These are phyloP conservation scores for Solanum stenotomum DNA, from an alignment of 257 asterid genomes.

Conservation along the genomic window DNA sequence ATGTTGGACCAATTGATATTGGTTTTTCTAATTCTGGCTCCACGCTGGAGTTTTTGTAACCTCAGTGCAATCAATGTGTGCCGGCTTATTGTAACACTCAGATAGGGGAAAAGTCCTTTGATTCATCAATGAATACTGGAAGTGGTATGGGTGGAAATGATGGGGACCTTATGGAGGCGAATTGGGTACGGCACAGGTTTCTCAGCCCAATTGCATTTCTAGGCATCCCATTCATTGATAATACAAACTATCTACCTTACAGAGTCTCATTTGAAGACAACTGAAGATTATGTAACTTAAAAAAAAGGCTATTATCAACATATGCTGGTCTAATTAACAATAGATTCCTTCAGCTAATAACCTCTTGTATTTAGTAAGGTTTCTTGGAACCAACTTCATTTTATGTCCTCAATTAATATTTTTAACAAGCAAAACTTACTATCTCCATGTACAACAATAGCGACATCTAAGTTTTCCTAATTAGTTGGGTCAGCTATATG, in stretches of 20 bases:
- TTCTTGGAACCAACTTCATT: not conserved
- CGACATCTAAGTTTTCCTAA: not conserved
- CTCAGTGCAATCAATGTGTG: not conserved
- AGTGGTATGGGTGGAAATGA: not conserved
- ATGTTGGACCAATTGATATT: not conserved
- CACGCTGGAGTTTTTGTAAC: not conserved
- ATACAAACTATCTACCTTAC: not conserved
- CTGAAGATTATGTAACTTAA: not conserved
- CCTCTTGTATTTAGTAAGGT: not conserved
- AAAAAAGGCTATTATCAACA: not conserved
- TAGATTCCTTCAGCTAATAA: not conserved
- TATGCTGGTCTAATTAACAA: not conserved
- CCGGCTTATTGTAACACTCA: not conserved
- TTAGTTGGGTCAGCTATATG: not conserved
- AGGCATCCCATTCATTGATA: not conserved
- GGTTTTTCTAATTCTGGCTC: not conserved
- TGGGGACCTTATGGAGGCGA: not conserved
- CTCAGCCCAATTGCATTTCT: not conserved
- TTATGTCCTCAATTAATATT: not conserved
- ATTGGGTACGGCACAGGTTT: not conserved
- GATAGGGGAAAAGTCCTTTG: not conserved
- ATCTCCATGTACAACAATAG: not conserved
- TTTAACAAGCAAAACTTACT: not conserved
- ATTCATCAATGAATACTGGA: not conserved
- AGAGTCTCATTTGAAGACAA: not conserved